Conservation (phyloP, 164 flowering plant genomes). For the Euptelea pleiosperma region DNA sequence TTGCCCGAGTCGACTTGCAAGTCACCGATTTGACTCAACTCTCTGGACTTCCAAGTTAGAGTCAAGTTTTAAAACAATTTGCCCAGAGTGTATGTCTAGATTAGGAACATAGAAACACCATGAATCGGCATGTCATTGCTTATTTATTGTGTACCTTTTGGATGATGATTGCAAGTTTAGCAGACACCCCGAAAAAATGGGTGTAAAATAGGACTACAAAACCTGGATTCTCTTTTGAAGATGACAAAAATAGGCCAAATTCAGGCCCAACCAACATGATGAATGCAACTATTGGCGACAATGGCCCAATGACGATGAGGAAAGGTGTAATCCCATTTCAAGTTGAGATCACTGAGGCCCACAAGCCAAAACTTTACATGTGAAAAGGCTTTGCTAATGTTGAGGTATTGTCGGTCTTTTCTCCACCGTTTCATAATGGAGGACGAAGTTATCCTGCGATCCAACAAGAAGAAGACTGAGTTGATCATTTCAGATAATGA, state of each 20-base stretch:
- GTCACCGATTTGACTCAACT: too few species aligned
- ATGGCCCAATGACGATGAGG: neutral
- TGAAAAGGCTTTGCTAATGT: constrained; percentile 13
- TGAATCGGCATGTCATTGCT: too few species aligned
- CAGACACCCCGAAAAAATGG: too few species aligned
- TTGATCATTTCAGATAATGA: neutral
- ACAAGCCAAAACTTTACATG: constrained; percentile 11
- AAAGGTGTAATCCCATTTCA: neutral
- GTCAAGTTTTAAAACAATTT: too few species aligned
- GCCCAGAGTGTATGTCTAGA: too few species aligned
- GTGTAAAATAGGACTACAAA: too few species aligned
- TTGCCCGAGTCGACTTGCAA: too few species aligned
- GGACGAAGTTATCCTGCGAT: constrained; percentile 41
- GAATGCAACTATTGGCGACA: neutral
- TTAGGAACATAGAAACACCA: too few species aligned
- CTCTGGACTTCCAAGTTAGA: too few species aligned
- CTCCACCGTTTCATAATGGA: constrained; percentile 37
- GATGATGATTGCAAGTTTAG: too few species aligned
- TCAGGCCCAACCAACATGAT: neutral
- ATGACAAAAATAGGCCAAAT: neutral
- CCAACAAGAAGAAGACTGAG: neutral
- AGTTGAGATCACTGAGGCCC: neutral
- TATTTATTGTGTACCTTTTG: too few species aligned
- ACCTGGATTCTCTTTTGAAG: too few species aligned
- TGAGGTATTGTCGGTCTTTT: constrained; percentile 37